Evolutionary conservation across 176 grass and related monocot genomes (phyloP).

Genomic region (Cenchrus americanus): DNA sequence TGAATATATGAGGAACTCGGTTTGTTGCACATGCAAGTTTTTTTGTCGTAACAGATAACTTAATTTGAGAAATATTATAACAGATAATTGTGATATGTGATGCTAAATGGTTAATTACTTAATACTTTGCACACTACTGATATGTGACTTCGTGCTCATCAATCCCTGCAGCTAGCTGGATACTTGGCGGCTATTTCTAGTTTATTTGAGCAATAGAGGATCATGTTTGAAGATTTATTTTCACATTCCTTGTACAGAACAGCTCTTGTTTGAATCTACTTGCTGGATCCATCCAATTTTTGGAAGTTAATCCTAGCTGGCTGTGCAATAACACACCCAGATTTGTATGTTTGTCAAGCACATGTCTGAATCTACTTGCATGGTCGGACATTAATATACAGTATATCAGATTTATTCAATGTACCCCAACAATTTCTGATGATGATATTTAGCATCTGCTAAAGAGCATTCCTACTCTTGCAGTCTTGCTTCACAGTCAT

Average conservation of each 20-base stretch:
- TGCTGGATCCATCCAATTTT: slow-evolving; percentile 31
- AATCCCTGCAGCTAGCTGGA: slow-evolving; percentile 75
- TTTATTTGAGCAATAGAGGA: slow-evolving; percentile 52
- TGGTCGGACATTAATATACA: slow-evolving; percentile 4
- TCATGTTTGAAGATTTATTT: slow-evolving; percentile 22
- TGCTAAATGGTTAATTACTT: not conserved
- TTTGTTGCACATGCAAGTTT: not conserved
- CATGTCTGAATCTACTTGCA: not conserved
- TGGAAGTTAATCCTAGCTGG: slow-evolving; percentile 27
- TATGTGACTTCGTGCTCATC: slow-evolving; percentile 9
- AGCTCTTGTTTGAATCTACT: slow-evolving; percentile 20
- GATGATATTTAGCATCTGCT: slow-evolving; percentile 17
- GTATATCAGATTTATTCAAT: slow-evolving; percentile 12
- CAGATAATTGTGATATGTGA: not conserved
- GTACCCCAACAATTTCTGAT: slow-evolving; percentile 23
- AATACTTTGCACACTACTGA: slow-evolving; percentile 13
- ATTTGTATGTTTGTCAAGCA: not conserved
- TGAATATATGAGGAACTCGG: slow-evolving; percentile 18
- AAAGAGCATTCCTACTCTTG: slow-evolving; percentile 17
- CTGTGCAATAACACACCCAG: not conserved
- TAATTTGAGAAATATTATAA: slow-evolving; percentile 4
- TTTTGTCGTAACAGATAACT: slow-evolving; percentile 18
- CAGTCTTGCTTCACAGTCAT: not conserved
- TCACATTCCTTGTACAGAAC: slow-evolving; percentile 15
- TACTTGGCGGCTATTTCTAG: slow-evolving; percentile 61